Conservation (phyloP, 2,329 filamentous ascomycete genomes). For the Cercospora citrullina region DNA sequence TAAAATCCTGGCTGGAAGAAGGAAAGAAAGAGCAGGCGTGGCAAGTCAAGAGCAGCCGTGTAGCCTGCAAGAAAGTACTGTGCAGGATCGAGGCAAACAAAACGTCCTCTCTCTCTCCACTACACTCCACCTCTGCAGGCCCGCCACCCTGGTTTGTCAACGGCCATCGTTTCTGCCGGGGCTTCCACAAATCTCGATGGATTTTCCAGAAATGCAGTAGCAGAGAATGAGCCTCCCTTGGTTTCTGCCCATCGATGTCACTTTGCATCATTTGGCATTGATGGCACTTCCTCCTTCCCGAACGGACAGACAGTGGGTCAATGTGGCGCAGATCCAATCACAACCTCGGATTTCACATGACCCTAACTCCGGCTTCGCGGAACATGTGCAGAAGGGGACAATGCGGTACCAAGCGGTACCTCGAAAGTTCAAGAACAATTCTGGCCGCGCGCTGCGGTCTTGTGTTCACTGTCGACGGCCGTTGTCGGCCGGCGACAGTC, state of each 20-base stretch:
- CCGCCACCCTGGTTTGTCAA: neutral
- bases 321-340: neutral
- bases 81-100: neutral
- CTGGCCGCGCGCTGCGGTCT: neutral
- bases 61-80: neutral
- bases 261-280: constrained; percentile 6
- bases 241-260: constrained; percentile 1
- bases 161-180: neutral
- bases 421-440: neutral
- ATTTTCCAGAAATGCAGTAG: neutral
- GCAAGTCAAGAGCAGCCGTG: constrained; percentile 3
- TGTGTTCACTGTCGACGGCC: neutral
- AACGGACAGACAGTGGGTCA: neutral
- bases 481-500: neutral
- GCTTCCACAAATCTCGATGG: neutral
- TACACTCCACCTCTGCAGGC: neutral
- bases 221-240: neutral
- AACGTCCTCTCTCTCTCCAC: neutral
- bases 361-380: neutral
- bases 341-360: neutral
- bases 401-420: neutral
- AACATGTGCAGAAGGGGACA: neutral
- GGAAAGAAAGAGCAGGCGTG: neutral
- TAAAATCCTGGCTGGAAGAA: neutral
- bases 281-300: neutral